These are phyloP conservation scores for Sphaerobolus stellatus DNA, from an alignment of 1,284 basidiomycete species.

Conservation along the genomic window DNA sequence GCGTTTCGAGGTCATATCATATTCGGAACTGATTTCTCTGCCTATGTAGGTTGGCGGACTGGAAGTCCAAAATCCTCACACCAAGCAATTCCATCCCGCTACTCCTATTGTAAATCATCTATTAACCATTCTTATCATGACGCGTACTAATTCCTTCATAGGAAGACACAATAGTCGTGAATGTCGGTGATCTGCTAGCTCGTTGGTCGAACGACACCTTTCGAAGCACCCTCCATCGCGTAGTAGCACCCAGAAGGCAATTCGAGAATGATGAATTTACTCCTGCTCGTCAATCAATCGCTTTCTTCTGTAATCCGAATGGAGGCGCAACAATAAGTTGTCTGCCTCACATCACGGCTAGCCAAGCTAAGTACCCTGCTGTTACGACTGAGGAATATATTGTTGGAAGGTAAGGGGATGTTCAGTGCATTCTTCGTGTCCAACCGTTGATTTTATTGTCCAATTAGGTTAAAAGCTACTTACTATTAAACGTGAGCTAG, in stretches of 20 bases:
- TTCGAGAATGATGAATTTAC: constrained; percentile 53
- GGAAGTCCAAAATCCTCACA: constrained; percentile 78
- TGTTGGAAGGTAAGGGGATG: constrained; percentile 48
- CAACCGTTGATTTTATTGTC: background rate
- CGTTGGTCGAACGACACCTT: constrained; percentile 84
- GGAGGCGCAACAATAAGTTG: constrained; percentile 66
- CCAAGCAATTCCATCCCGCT: constrained; percentile 67
- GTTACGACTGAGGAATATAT: constrained; percentile 78
- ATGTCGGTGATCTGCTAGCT: constrained; percentile 78
- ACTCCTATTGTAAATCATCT: constrained; percentile 62
- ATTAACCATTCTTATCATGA: constrained; percentile 7
- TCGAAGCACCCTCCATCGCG: constrained; percentile 77
- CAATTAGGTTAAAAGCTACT: constrained; percentile 2
- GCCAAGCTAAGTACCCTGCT: constrained; percentile 58
- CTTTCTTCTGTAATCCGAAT: constrained; percentile 88
- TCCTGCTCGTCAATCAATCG: constrained; percentile 74
- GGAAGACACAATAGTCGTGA: constrained; percentile 80
- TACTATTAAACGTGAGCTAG: constrained; percentile 1
- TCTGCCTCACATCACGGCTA: constrained; percentile 65
- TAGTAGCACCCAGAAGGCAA: constrained; percentile 66
- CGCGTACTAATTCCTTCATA: constrained; percentile 30
- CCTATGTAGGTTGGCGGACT: constrained; percentile 68
- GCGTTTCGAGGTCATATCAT: background rate
- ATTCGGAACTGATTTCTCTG: background rate
- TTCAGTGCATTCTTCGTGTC: background rate